Evolutionary conservation across 495 filamentous ascomycete species (phyloP), one percentile per base, ranked within the genome.

Genomic region (Trichoderma reesei): DNA sequence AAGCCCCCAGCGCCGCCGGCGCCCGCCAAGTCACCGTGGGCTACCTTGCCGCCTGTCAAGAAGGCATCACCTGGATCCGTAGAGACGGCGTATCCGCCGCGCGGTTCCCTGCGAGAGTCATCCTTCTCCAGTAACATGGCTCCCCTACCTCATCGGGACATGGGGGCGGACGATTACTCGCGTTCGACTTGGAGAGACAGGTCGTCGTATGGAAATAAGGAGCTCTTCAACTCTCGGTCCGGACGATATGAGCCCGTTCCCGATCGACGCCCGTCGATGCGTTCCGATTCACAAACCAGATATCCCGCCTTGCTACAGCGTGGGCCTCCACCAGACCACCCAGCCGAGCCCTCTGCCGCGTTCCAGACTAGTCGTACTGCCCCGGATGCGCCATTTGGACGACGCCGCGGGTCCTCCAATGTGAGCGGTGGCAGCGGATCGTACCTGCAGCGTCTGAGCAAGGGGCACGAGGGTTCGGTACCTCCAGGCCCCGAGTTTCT

Each of bases 121-220:
- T 42, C 67, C 41, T 69, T 46, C 59, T 64, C 62, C 70, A 74
- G 60, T 69, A 78, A 78, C 67, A 71, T 78, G 56, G 78, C 77
- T 31, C 76, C 76, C n/a, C 75, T 73, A 9, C 79, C 75, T 64
- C 75, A 68, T 7, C 90, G 90, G 70, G 92, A 98, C 72, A 94
- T 97, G 68, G 90, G 91, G 9, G 91, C 93, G 5, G 94, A 98
- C 72, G 91, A 96, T 67, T 98, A 97, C 71, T 95, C 90, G 71
- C 84, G 95, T 64, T 69, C 74, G 0, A 83, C 86, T 26, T 95
- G 90, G 87, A 83, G 88, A 68, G 92, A 96, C 48, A 78, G 80
- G 16, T 80, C 87, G 20, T 60, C 70, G 0, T 64, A 63, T 48
- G 79, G 83, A 10, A 85, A 85, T 64, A 80, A 88, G 65, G 91